A percentile compares a stretch with the other conserved stretches of the same genome.
Conservation (phyloP, 139 green algal genomes). For the Axilococcus clingmanii region DNA sequence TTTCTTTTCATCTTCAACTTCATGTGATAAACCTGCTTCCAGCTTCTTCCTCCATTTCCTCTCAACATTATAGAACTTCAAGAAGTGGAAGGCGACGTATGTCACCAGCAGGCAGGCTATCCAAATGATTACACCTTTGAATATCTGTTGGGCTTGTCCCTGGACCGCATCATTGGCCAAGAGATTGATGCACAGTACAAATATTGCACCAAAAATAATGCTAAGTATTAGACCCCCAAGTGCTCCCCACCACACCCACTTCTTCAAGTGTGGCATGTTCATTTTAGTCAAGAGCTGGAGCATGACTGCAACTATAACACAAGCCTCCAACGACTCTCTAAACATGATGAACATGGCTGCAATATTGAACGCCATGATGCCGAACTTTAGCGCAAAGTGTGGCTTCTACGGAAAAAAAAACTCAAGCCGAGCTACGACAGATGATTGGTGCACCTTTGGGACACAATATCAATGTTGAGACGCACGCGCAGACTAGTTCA, state of each 20-base stretch:
- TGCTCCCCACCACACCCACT: conserved; percentile 34
- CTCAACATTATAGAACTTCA: conserved; percentile 45
- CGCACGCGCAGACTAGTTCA: too few relatives aligned
- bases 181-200: conserved; percentile 42
- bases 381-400: background rate
- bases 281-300: conserved; percentile 39
- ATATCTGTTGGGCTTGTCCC: conserved; percentile 23
- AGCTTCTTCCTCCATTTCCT: conserved; percentile 43
- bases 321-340: conserved; percentile 36
- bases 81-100: conserved; percentile 37
- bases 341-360: conserved; percentile 45
- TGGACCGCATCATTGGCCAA: conserved; percentile 24
- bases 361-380: conserved; percentile 20
- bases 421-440: background rate
- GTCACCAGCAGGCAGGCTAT: conserved; percentile 38
- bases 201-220: conserved; percentile 32
- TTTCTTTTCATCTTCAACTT: background rate
- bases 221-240: conserved; percentile 21
- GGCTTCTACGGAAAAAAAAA: background rate
- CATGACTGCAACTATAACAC: conserved; percentile 36
- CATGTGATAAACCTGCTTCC: background rate
- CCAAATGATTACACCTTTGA: conserved; percentile 27
- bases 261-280: conserved; percentile 22
- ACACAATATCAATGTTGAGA: too few relatives aligned
- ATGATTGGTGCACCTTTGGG: too few relatives aligned